Base-by-base conservation (phyloP, 228 moss, liverwort and hornwort genomes). In the Sphagnum magellanicum region DNA sequence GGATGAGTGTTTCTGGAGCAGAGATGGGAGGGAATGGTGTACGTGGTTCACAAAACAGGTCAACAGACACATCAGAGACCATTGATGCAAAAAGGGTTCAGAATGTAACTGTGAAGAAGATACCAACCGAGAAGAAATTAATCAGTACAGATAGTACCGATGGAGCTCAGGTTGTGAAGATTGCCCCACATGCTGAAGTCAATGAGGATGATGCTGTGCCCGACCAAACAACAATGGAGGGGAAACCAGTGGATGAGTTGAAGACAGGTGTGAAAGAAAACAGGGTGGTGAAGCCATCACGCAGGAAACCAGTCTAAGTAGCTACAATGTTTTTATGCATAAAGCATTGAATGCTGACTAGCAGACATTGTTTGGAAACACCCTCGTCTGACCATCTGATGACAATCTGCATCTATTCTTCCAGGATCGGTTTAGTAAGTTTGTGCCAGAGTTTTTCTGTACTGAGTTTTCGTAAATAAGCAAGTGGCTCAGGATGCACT, bases 1-100 rank as follows among this genome's bases (percentile, higher is more conserved):
- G 95, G 50, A 88, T 88, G 60, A 92, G 90, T 55, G 52, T 87
- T 11, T 59, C 76, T 3, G 94, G 87, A 53, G 75, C 84, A 9
- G 92, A 92, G 0, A 77, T 78, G 2, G 92, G 90, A 12, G 88
- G 79, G 70, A 80, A 74, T 47, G 82, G 81, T 60, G 74, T 73
- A 50, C 67, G 76, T 65, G 80, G 82, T 62, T 75, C 78, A 52
- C 67, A 60, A 0, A 76, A 69, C 59, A 85, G 81, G 68, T 74
- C 70, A 1, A 72, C 80, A 4, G 81, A 82, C 63, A 87, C 87
- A 16, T 6, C 46, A 1, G 32, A 8, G 8, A 72, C 71, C 61
- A 71, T 79, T 60, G 74, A 77, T 1, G 50, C 68, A 5, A 82
- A 91, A 52, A 76, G 78, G 71, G 5, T 63, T 49, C 67, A 6